A percentile compares a stretch with the other conserved stretches of the same genome.
These are phyloP conservation scores for Cryomyces antarcticus DNA, from an alignment of 495 filamentous ascomycete species.

Conservation along the genomic window DNA sequence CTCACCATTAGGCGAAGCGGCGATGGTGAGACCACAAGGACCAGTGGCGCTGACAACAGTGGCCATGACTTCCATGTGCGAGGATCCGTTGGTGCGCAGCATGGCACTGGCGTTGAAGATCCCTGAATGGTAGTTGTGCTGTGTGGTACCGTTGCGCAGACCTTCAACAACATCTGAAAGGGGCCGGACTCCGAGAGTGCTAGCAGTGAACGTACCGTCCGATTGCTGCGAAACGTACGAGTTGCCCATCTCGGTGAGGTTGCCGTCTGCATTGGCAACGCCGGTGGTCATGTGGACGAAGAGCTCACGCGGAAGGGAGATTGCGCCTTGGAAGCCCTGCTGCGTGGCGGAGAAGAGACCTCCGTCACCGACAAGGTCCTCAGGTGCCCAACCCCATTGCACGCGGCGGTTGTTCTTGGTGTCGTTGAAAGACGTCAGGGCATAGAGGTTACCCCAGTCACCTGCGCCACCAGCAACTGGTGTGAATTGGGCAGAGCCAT, in stretches of 20 bases:
- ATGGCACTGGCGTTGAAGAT: conserved; percentile 4
- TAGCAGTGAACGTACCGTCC: conserved; percentile 19
- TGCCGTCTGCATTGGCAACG: conserved; percentile 12
- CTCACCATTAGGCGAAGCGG: conserved; percentile 13
- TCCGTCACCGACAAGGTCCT: conserved; percentile 14
- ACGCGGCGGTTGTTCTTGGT: conserved; percentile 24
- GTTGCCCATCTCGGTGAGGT: conserved; percentile 10
- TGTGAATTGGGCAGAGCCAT: conserved; percentile 19
- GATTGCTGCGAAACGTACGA: conserved; percentile 7
- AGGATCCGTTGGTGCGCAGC: conserved; percentile 4
- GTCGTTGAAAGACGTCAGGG: conserved; percentile 22
- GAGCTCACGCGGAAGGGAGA: conserved; percentile 22
- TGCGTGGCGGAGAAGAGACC: conserved; percentile 16
- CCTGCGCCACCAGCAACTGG: conserved; percentile 19
- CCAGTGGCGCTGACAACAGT: conserved; percentile 12
- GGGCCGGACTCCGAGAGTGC: conserved; percentile 20
- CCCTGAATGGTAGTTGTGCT: not conserved
- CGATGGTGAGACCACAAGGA: conserved; percentile 13
- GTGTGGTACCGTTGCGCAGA: not conserved
- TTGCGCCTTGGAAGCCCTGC: conserved; percentile 24
- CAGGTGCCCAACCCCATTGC: conserved; percentile 23
- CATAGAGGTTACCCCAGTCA: conserved; percentile 25
- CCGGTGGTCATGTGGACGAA: conserved; percentile 19
- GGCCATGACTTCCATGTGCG: conserved; percentile 12
- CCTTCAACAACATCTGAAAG: conserved; percentile 20